These are phyloP conservation scores for Kwoniella shivajii DNA, from an alignment of 1,284 basidiomycete genomes.

Conservation along the genomic window DNA sequence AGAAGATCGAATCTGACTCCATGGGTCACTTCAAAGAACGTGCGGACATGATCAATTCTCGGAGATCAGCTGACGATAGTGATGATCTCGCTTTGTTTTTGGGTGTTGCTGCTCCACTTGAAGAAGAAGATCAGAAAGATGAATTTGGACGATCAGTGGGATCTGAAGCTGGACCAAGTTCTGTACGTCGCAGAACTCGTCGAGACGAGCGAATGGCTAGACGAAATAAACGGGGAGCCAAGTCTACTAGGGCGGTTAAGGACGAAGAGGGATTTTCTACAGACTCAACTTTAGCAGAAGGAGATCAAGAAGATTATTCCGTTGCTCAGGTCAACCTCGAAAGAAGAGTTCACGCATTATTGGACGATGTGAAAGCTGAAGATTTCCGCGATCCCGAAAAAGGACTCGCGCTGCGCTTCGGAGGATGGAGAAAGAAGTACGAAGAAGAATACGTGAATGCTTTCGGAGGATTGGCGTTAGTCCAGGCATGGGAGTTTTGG, in stretches of 20 bases:
- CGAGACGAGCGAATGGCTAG: conserved; percentile 58
- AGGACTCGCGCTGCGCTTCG: conserved; percentile 72
- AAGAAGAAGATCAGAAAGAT: conserved; percentile 60
- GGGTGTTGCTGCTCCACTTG: conserved; percentile 58
- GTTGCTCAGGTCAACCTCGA: conserved; percentile 65
- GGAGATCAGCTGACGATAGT: conserved; percentile 71
- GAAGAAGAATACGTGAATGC: conserved; percentile 82
- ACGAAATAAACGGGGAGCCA: conserved; percentile 59
- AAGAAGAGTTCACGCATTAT: conserved; percentile 62
- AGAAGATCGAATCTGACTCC: conserved; percentile 81
- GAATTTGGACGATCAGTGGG: conserved; percentile 62
- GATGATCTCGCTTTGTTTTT: conserved; percentile 80
- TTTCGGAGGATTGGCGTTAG: conserved; percentile 84
- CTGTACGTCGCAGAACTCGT: conserved; percentile 61
- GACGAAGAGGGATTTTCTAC: conserved; percentile 82
- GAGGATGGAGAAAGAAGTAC: conserved; percentile 74
- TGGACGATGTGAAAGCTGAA: conserved; percentile 77
- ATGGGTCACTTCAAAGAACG: conserved; percentile 74
- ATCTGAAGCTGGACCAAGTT: conserved; percentile 50
- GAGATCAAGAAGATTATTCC: conserved; percentile 70
- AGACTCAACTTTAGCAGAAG: conserved; percentile 68
- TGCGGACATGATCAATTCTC: conserved; percentile 65
- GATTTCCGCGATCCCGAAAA: conserved; percentile 81
- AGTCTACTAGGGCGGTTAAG: conserved; percentile 52
- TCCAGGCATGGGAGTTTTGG: conserved; percentile 97